phyloP scores from a whole-genome alignment of 805 yeast species.

The Saccharomycopsis microspora region DNA sequence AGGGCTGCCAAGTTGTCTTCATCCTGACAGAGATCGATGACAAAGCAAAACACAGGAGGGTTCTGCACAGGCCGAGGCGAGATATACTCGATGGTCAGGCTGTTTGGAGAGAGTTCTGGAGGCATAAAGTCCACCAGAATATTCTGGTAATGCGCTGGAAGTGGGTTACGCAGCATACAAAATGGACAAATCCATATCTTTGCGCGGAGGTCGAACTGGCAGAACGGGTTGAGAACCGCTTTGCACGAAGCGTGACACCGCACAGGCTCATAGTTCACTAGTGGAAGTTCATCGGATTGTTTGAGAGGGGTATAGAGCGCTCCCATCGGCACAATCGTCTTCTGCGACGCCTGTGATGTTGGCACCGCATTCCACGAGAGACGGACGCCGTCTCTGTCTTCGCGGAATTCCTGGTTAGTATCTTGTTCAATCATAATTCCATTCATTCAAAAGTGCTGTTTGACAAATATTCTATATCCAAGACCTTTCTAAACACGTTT shows the following conservation, averaged over 20 bases:
- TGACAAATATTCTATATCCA: too few species aligned
- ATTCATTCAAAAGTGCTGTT: too few species aligned
- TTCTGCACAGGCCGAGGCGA: conserved; percentile 67
- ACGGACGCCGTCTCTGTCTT: conserved; percentile 65
- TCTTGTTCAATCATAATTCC: conserved; percentile 15
- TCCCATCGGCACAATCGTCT: conserved; percentile 88
- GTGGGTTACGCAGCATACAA: conserved; percentile 65
- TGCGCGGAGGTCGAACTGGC: conserved; percentile 65
- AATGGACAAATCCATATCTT: conserved; percentile 79
- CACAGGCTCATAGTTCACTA: conserved; percentile 80
- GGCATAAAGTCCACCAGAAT: conserved; percentile 72
- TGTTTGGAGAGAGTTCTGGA: conserved; percentile 55
- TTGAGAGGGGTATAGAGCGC: conserved; percentile 91
- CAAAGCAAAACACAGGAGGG: conserved; percentile 81
- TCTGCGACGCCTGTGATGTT: conserved; percentile 77
- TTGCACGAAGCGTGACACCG: conserved; percentile 71
- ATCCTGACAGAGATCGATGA: conserved; percentile 84
- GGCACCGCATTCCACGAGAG: conserved; percentile 84
- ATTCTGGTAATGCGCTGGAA: conserved; percentile 74
- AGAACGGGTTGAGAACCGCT: conserved; percentile 78
- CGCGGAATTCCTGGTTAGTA: conserved; percentile 41
- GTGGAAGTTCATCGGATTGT: conserved; percentile 60
- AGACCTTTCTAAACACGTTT: too few species aligned
- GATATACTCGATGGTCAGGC: conserved; percentile 78
- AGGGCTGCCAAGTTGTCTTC: conserved; percentile 76